phyloP scores from a whole-genome alignment of 371 early-diverging fungal species.

The Syncephalastrum contaminatum region DNA sequence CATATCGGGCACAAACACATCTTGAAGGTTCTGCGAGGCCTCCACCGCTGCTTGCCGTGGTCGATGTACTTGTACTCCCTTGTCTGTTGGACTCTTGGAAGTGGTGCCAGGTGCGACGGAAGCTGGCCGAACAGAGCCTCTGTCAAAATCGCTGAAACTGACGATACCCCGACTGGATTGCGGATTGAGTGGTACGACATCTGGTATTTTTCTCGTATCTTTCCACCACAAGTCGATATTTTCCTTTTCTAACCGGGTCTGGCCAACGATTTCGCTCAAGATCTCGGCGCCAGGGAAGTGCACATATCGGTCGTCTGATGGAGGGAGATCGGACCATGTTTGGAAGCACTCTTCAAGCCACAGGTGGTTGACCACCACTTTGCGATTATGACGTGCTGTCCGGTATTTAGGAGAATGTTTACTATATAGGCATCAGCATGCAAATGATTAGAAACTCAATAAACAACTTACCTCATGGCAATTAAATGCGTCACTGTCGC shows the following conservation, averaged over 20 bases:
- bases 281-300: conserved; percentile 43
- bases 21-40: conserved; percentile 38
- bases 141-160: neutral
- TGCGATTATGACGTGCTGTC: conserved; percentile 59
- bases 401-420: conserved; percentile 66
- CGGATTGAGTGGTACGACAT: neutral
- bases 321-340: conserved; percentile 53
- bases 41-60: conserved; percentile 53
- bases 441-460: conserved; percentile 1
- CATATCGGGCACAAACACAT: conserved; percentile 49
- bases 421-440: conserved; percentile 15
- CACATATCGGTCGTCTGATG: conserved; percentile 53
- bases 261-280: conserved; percentile 28
- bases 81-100: neutral
- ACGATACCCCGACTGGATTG: neutral
- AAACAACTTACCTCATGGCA: conserved; percentile 51
- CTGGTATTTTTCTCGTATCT: conserved; percentile 11
- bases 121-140: neutral
- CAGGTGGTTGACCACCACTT: conserved; percentile 79
- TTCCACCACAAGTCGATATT: conserved; percentile 25
- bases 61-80: conserved; percentile 10
- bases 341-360: conserved; percentile 85
- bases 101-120: neutral
- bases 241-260: conserved; percentile 16
- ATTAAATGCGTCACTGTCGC: conserved; percentile 57